Conservation (phyloP, 331 rosid species). For the Ulmus americana region DNA sequence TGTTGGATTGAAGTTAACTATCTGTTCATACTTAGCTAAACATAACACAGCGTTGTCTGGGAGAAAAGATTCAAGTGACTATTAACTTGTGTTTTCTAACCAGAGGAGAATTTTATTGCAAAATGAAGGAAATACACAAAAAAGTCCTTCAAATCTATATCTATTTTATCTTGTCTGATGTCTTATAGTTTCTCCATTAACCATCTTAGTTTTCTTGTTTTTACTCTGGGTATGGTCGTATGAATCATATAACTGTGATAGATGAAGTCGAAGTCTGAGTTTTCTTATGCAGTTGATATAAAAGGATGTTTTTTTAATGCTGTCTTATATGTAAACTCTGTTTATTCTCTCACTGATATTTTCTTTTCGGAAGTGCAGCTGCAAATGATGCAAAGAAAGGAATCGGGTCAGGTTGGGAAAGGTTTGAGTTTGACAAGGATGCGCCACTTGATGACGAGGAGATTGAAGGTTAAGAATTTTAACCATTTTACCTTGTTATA, state of each 20-base stretch:
- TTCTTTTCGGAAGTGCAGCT: conserved; percentile 39
- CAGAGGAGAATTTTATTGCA: not conserved
- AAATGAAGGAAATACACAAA: not conserved
- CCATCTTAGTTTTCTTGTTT: no score
- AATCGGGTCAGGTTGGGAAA: conserved; percentile 71
- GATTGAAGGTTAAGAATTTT: conserved; percentile 48
- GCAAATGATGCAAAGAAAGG: conserved; percentile 60
- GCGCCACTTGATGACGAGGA: conserved; percentile 91
- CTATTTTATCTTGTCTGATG: no score
- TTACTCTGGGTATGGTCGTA: no score
- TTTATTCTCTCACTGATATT: not conserved
- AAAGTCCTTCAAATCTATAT: no score
- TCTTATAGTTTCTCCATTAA: no score
- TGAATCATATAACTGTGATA: not conserved
- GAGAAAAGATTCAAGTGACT: not conserved
- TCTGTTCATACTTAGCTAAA: not conserved
- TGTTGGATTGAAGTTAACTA: not conserved
- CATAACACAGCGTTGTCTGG: no score
- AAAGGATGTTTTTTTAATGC: not conserved
- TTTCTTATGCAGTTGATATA: not conserved
- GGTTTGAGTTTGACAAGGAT: conserved; percentile 87
- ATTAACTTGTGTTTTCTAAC: not conserved
- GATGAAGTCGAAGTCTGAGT: not conserved
- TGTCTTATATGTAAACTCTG: conserved; percentile 5
- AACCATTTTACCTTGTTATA: not conserved